Evolutionary conservation across 345 rosid genomes (phyloP).

Genomic region (Capsella bursapastoris): DNA sequence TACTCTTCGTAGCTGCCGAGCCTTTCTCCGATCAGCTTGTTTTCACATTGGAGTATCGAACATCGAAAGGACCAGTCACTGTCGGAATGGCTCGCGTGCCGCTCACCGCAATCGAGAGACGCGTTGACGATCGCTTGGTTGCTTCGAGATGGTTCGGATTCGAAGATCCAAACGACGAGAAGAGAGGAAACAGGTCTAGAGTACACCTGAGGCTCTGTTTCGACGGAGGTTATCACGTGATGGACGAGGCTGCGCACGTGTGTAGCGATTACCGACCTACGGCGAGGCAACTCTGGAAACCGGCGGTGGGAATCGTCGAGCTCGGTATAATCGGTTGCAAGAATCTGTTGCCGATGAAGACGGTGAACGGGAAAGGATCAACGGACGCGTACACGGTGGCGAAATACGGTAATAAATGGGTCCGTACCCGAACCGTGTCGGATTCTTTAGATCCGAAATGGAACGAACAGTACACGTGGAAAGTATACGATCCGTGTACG

Average conservation of each 20-base stretch:
- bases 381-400: slow-evolving; percentile 88
- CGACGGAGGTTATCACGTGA: slow-evolving; percentile 96
- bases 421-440: slow-evolving; percentile 79
- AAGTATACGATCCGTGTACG: slow-evolving; percentile 86
- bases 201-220: slow-evolving; percentile 77
- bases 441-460: slow-evolving; percentile 80
- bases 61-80: slow-evolving; percentile 53
- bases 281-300: slow-evolving; percentile 90
- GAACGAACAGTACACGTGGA: slow-evolving; percentile 96
- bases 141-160: slow-evolving; percentile 71
- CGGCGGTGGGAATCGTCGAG: slow-evolving; percentile 79
- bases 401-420: slow-evolving; percentile 88
- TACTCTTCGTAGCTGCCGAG: slow-evolving; percentile 82
- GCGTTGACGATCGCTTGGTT: slow-evolving; percentile 84
- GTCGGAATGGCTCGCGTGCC: slow-evolving; percentile 58
- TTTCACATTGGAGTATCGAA: slow-evolving; percentile 67
- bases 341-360: slow-evolving; percentile 79
- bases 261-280: slow-evolving; percentile 91
- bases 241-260: slow-evolving; percentile 86
- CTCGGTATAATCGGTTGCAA: slow-evolving; percentile 81
- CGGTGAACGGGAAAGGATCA: slow-evolving; percentile 61
- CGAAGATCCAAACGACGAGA: slow-evolving; percentile 58
- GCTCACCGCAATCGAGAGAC: slow-evolving; percentile 64
- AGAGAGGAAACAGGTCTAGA: slow-evolving; percentile 68
- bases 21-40: slow-evolving; percentile 60